Evolutionary conservation across 2,329 filamentous ascomycete species (phyloP), one percentile per base, ranked within the genome.

Genomic region (Escovopsis sp.): DNA sequence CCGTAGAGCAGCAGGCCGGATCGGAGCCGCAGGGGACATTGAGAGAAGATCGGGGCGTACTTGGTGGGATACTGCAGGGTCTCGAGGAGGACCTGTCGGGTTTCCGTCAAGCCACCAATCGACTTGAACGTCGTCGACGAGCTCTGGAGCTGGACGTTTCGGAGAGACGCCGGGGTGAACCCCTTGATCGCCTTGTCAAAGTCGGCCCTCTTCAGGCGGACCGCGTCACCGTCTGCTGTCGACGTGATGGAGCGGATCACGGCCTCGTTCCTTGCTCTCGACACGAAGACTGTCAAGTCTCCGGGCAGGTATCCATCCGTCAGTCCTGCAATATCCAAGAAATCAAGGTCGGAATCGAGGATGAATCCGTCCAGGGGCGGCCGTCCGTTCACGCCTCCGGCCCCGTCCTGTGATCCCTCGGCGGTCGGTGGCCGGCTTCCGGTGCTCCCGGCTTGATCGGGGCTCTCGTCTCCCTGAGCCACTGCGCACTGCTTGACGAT

Each of bases 291-390:
- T 12, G 82, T 79, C 33, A 98, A 70, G 59, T 98, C 91, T 4
- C 88, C 91, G 1, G 91, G 89, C 88, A 96, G 95, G 58, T 96
- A 98, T 1, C 91, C 91, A 56, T 98, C 91, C 0, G 89, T 96
- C 51, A 89, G 82, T 2, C 91, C 88, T 15, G 93, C 87, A 43
- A 98, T 73, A 48, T 96, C 89, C 8, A 96, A 75, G 45, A 96
- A 85, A 58, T 98, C 91, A 9, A 98, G 75, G 39, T 82, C 75
- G 0, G 76, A 65, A 45, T 87, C 82, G 6, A 94, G 66, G 2
- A 80, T 63, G 53, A 94, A 91, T 0, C 81, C 82, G 42, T 75
- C 73, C 28, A 30, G 4, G 65, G 2, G 53, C 43, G 73, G 69
- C 47, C 37, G 26, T 11, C 77, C 80, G 4, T 73, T 72, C 8